Percentiles rank a stretch among this genome's conserved stretches.
Evolutionary conservation across 164 flowering plant species (phyloP).

Genomic region (Liquidambar formosana): DNA sequence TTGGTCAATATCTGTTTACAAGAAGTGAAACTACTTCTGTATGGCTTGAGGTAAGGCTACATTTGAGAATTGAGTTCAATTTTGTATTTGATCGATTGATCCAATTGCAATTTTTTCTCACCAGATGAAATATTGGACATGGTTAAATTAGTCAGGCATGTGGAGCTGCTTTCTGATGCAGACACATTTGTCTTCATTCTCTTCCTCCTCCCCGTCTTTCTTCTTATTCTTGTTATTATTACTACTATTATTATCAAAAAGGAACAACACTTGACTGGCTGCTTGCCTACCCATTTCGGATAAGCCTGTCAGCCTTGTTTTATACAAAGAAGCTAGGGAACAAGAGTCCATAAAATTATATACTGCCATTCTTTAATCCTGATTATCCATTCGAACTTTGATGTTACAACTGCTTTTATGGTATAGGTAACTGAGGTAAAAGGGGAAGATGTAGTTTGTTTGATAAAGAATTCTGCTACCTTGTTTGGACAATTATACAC

Average conservation of each 20-base stretch:
- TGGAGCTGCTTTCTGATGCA: background rate
- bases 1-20: slow-evolving; percentile 72
- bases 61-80: background rate
- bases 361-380: background rate
- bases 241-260: background rate
- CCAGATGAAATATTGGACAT: background rate
- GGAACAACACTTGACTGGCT: background rate
- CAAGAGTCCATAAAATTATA: background rate
- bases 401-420: background rate
- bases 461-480: slow-evolving; percentile 58
- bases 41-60: slow-evolving; percentile 63
- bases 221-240: too few relatives aligned
- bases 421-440: slow-evolving; percentile 54
- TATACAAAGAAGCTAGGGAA: background rate
- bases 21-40: slow-evolving; percentile 74
- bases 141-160: background rate
- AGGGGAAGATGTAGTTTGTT: slow-evolving; percentile 64
- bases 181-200: background rate
- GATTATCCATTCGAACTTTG: background rate
- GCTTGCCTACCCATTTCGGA: background rate
- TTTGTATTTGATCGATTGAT: background rate
- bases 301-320: background rate
- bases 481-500: slow-evolving; percentile 51
- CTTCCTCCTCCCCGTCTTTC: background rate
- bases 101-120: background rate